Base-by-base conservation (phyloP, 2,329 filamentous ascomycete genomes). In the Calonectria honghensis region DNA sequence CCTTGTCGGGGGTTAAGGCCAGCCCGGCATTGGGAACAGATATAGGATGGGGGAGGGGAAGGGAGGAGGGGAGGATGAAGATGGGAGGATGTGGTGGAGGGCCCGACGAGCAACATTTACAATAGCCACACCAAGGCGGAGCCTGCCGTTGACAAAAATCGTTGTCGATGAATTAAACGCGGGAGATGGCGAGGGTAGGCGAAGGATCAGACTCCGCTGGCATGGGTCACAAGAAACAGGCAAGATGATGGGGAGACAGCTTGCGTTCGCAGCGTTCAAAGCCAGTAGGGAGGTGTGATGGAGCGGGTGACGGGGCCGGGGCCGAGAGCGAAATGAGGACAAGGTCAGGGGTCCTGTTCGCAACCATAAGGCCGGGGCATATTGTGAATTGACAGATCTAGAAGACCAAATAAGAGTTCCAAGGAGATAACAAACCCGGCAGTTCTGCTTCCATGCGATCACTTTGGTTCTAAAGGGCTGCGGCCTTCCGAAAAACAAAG, bases 171-270 rank as follows among this genome's bases (percentile, higher is more conserved):
- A 81, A 78, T 80, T 79, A 80, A 77, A 80, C 77, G 76, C 73
- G 76, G 76, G 70, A 76, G 79, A 79, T 74, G 76, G 73, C 52
- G 76, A 76, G 76, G 70, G 66, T 79, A 78, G 72, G 76, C 72
- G 76, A 78, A 81, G 79, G 79, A 81, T 80, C 78, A 79, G 78
- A 73, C 79, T 81, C 76, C 78, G 79, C 78, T 68, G 74, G 57
- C 52, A 75, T 73, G 78, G 76, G 71, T 59, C 68, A 72, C 50
- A 68, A 48, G 74, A 75, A 78, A 79, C 75, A 77, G 78, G 75
- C 76, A 78, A 72, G 73, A 77, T 70, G 78, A 79, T 78, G 79
- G 77, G 75, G 76, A 81, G 79, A 79, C 76, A 73, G 75, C 50
- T 76, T 78, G 78, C 66, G 63, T 77, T 79, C 72, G 75, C 65